These are phyloP conservation scores for Ceriops zippeliana DNA, from an alignment of 345 rosid genomes.

Conservation along the genomic window DNA sequence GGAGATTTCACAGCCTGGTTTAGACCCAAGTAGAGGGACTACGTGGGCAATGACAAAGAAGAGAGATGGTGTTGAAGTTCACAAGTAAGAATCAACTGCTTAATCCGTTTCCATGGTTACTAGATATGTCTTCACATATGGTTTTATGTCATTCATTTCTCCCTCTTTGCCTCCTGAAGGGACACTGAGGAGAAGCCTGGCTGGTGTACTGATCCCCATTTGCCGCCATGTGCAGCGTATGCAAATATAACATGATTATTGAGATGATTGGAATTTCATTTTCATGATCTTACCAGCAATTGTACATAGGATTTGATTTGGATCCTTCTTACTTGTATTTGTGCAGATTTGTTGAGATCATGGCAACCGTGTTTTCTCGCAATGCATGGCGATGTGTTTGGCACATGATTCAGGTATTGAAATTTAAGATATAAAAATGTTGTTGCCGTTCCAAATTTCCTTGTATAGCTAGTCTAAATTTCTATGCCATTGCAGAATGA, in stretches of 20 bases:
- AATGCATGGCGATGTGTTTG: conserved; percentile 96
- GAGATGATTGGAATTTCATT: conserved; percentile 1
- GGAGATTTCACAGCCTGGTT: conserved; percentile 97
- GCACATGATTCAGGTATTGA: conserved; percentile 84
- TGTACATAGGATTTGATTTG: neutral
- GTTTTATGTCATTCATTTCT: conserved; percentile 7
- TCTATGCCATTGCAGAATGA: conserved; percentile 46
- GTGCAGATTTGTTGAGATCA: conserved; percentile 89
- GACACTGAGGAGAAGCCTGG: conserved; percentile 74
- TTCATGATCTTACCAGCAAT: neutral
- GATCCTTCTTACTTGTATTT: neutral
- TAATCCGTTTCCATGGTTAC: neutral
- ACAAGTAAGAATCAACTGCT: conserved; percentile 51
- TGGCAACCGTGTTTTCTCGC: conserved; percentile 95
- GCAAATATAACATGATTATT: conserved; percentile 16
- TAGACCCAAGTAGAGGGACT: conserved; percentile 67
- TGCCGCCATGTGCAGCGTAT: conserved; percentile 99
- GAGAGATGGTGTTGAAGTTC: conserved; percentile 77
- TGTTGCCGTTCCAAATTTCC: neutral
- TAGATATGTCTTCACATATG: neutral
- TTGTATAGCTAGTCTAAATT: neutral
- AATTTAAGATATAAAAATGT: neutral
- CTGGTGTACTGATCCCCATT: conserved; percentile 68
- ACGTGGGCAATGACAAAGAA: conserved; percentile 96
- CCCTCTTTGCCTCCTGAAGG: conserved; percentile 37